These are phyloP conservation scores for Ganoderma sinense DNA, from an alignment of 1,284 basidiomycete species.

Conservation along the genomic window DNA sequence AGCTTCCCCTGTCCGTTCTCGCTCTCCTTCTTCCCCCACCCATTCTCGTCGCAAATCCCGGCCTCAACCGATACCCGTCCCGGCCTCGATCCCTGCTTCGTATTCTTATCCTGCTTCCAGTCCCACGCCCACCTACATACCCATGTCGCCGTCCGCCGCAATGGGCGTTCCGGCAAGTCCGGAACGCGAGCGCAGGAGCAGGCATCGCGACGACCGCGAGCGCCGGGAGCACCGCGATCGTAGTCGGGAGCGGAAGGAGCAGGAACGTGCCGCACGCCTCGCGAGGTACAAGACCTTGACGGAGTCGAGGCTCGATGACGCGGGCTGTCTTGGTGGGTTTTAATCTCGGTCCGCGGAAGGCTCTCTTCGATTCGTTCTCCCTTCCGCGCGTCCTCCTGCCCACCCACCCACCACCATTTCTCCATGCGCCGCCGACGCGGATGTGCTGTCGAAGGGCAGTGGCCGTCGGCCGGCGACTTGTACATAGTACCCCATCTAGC, in stretches of 20 bases:
- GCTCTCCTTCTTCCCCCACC: constrained; percentile 28
- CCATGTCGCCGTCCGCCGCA: constrained; percentile 9
- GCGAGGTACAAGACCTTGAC: constrained; percentile 37
- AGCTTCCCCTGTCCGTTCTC: constrained; percentile 31
- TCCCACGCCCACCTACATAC: constrained; percentile 12
- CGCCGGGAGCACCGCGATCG: constrained; percentile 31
- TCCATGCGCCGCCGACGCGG: not conserved
- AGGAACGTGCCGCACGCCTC: constrained; percentile 26
- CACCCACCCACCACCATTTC: not conserved
- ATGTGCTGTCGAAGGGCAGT: not conserved
- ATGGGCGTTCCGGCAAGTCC: constrained; percentile 29
- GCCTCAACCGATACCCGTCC: constrained; percentile 27
- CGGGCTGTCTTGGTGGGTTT: constrained; percentile 46
- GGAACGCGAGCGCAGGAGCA: constrained; percentile 30
- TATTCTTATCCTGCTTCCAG: constrained; percentile 7
- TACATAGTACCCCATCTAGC: not conserved
- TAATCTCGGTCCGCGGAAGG: constrained; percentile 25
- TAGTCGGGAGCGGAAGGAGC: constrained; percentile 33
- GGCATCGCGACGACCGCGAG: constrained; percentile 24
- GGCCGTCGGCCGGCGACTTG: not conserved
- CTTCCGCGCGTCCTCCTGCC: not conserved
- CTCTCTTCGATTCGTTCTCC: not conserved
- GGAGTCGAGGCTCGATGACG: constrained; percentile 37
- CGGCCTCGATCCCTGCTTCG: constrained; percentile 9
- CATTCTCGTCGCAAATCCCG: constrained; percentile 27